A percentile compares a stretch with the other conserved stretches of the same genome.
These are phyloP conservation scores for Melastoma malabathricum DNA, from an alignment of 345 rosid species.

Conservation along the genomic window DNA sequence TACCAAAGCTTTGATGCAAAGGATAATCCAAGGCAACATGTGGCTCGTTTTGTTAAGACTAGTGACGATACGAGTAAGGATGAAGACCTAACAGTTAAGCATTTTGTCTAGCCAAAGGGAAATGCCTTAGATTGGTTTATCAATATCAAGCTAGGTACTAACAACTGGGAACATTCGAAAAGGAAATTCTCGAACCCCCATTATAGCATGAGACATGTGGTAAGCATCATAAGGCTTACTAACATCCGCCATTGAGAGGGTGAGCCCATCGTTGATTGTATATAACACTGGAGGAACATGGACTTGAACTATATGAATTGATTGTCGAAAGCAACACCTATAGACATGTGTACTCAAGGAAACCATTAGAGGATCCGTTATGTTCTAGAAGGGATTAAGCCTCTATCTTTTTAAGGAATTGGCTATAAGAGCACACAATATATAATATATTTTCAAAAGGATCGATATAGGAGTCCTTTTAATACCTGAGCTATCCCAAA, in stretches of 20 bases:
- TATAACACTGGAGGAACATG: neutral
- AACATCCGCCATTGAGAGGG: neutral
- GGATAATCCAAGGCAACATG: neutral
- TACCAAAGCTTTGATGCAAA: neutral
- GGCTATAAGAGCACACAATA: neutral
- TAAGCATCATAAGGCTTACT: constrained; percentile 1
- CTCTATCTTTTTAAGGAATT: neutral
- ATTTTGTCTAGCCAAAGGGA: neutral
- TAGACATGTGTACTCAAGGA: constrained; percentile 7
- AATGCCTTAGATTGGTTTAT: constrained; percentile 1
- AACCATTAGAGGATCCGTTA: neutral
- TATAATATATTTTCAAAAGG: neutral
- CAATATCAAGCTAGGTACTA: neutral
- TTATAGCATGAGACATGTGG: neutral
- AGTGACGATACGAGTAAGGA: neutral
- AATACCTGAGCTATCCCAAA: too few species aligned
- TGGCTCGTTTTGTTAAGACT: neutral
- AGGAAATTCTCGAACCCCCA: neutral
- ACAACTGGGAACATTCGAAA: constrained; percentile 2
- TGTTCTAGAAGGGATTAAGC: constrained; percentile 3
- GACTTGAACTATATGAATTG: neutral
- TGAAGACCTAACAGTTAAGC: neutral
- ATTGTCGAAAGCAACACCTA: neutral
- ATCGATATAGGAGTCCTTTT: too few species aligned
- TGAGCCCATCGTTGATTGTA: neutral